phyloP scores from a whole-genome alignment of 306 rosid species.

The Ormosia emarginata region DNA sequence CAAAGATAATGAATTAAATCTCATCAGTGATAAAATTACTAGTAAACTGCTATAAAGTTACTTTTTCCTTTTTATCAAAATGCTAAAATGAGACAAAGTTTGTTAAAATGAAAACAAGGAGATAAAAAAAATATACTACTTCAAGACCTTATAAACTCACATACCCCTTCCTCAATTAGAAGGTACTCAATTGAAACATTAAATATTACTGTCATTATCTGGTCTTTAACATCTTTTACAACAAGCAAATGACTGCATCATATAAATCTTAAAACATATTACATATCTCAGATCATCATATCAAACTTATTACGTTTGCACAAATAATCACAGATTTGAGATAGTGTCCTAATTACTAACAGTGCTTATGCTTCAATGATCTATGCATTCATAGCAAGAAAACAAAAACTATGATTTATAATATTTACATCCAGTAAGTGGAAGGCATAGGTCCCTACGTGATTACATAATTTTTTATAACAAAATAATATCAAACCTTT shows the following conservation, averaged over 20 bases:
- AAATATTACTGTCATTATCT: slow-evolving; percentile 2
- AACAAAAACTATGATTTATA: slow-evolving; percentile 12
- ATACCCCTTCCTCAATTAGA: background rate
- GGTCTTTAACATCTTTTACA: background rate
- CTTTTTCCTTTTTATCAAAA: background rate
- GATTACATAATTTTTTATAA: background rate
- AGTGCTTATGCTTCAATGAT: slow-evolving; percentile 3
- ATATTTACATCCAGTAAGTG: background rate
- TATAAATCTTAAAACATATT: background rate
- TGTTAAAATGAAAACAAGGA: background rate
- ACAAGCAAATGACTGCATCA: slow-evolving; percentile 1
- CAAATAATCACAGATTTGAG: background rate
- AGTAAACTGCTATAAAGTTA: slow-evolving; percentile 6
- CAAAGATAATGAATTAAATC: slow-evolving; percentile 29
- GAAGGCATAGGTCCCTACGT: background rate
- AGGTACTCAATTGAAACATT: background rate
- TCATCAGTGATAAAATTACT: slow-evolving; percentile 1
- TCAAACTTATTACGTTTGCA: background rate
- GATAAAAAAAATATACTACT: slow-evolving; percentile 13
- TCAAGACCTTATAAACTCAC: slow-evolving; percentile 15
- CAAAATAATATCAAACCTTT: background rate
- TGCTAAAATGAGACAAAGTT: background rate
- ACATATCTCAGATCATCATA: background rate
- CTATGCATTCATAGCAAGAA: background rate
- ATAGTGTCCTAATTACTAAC: slow-evolving; percentile 10